Conservation (phyloP, 495 filamentous ascomycete genomes). For the Podospora sp. region DNA sequence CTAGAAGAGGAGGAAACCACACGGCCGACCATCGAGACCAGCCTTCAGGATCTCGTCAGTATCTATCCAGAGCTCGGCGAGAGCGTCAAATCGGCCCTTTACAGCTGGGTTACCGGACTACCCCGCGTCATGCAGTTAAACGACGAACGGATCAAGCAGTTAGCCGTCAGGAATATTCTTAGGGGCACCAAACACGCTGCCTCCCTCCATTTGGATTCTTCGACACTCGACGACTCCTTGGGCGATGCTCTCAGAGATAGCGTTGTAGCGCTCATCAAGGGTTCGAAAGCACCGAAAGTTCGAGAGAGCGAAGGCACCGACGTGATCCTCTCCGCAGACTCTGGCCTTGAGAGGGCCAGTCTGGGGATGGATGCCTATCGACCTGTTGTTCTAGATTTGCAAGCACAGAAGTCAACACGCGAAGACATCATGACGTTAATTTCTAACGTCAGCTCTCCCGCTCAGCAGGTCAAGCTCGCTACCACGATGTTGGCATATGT, state of each 20-base stretch:
- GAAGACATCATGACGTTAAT: conserved; percentile 51
- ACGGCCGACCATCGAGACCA: conserved; percentile 44
- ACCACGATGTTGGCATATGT: conserved; percentile 62
- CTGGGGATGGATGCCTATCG: conserved; percentile 50
- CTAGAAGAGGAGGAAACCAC: conserved; percentile 60
- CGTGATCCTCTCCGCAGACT: conserved; percentile 26
- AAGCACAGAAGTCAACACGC: conserved; percentile 66
- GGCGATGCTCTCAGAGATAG: conserved; percentile 66
- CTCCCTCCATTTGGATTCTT: conserved; percentile 65
- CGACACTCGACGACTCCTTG: conserved; percentile 69
- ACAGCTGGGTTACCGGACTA: conserved; percentile 79
- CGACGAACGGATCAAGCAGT: conserved; percentile 75
- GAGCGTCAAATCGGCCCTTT: conserved; percentile 68
- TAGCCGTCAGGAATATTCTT: conserved; percentile 71
- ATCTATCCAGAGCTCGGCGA: conserved; percentile 67
- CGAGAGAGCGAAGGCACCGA: conserved; percentile 24
- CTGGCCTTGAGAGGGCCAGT: conserved; percentile 30
- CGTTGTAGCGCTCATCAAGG: conserved; percentile 48
- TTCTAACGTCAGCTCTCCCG: conserved; percentile 46
- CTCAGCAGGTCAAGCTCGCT: conserved; percentile 52
- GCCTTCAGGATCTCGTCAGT: conserved; percentile 62
- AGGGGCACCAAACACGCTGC: conserved; percentile 70
- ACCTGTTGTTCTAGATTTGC: conserved; percentile 64
- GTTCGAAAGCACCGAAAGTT: conserved; percentile 37
- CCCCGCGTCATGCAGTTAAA: conserved; percentile 81